Evolutionary conservation across 306 rosid genomes (phyloP), one percentile per base, ranked within the genome.

Genomic region (Neltuma alba): DNA sequence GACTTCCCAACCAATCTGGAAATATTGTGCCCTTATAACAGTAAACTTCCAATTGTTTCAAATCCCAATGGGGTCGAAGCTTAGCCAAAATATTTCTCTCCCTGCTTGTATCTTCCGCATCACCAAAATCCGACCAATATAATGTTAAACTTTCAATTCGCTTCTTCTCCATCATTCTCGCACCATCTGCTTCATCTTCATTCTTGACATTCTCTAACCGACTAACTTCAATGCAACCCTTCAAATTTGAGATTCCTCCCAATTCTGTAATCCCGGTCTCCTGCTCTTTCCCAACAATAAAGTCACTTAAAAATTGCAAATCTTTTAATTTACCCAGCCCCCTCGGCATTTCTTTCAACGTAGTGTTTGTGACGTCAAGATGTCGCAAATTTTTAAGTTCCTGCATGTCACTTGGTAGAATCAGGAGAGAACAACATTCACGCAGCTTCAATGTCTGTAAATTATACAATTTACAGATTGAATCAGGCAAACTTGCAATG

Each of bases 351-450:
- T 14, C 31, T 44, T 60, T 4, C 5, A 79, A 60, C n/a, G 0
- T 0, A n/a, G 72, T 58, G 3, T 9, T 10, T 0, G 15, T 0
- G 9, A 70, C 23, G 5, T 70, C 48, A 20, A 70, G 70, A 55
- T 70, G 21, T 0, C 70, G 42, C 82, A 78, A 70, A 50, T 69
- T 38, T 42, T 12, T 9, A 60, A 79, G 77, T 44, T 31, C 21
- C 8, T 60, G 72, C 21, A 58, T 58, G 1, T 42, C 63, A 33
- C 0, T 14, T 25, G 79, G 83, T 5, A 80, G 34, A 58, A 7
- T 16, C 6, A 28, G 10, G 0, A 82, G 72, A 7, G n/a, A 4
- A 0, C 0, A 0, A 31, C 79, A 71, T 0, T 0, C 0, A 1
- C 0, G 0, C 38, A 83, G 13, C 64, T 54, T 64, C 27, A 77